phyloP scores from a whole-genome alignment of 2,329 filamentous ascomycete genomes.

The Diaporthe humulicola region DNA sequence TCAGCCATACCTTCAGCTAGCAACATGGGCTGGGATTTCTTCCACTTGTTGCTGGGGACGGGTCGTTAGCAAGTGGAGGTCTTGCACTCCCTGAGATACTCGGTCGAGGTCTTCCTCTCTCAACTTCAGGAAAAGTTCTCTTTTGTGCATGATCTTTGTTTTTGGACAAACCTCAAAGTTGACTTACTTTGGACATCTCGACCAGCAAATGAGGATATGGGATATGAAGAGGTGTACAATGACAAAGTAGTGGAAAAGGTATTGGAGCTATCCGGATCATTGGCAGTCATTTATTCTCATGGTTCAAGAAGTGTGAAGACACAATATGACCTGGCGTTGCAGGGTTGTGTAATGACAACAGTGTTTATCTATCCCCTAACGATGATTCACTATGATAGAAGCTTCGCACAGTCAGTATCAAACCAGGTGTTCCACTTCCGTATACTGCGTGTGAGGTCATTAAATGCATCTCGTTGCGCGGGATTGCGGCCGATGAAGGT shows the following conservation, averaged over 20 bases:
- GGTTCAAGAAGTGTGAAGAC: not conserved
- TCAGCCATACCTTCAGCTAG: too few relatives aligned
- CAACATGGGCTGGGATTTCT: too few relatives aligned
- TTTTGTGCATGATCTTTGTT: too few relatives aligned
- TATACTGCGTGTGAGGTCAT: not conserved
- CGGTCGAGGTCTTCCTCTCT: too few relatives aligned
- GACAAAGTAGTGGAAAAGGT: too few relatives aligned
- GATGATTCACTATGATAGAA: not conserved
- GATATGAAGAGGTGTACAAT: too few relatives aligned
- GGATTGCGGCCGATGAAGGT: conserved; percentile 7
- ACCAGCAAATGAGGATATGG: too few relatives aligned
- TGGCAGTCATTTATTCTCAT: not conserved
- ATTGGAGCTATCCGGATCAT: too few relatives aligned
- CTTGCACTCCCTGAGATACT: not conserved
- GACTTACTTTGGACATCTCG: too few relatives aligned
- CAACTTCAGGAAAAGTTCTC: too few relatives aligned
- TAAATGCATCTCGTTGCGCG: not conserved
- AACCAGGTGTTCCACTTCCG: not conserved
- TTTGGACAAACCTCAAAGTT: too few relatives aligned
- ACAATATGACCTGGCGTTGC: not conserved
- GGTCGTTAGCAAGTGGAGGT: not conserved
- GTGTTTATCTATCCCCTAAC: not conserved
- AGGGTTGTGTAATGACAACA: not conserved
- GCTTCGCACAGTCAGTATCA: not conserved
- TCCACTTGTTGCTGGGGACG: too few relatives aligned